These are phyloP conservation scores for Cyberlindnera sargentensis DNA, from an alignment of 805 yeast species.

Conservation along the genomic window DNA sequence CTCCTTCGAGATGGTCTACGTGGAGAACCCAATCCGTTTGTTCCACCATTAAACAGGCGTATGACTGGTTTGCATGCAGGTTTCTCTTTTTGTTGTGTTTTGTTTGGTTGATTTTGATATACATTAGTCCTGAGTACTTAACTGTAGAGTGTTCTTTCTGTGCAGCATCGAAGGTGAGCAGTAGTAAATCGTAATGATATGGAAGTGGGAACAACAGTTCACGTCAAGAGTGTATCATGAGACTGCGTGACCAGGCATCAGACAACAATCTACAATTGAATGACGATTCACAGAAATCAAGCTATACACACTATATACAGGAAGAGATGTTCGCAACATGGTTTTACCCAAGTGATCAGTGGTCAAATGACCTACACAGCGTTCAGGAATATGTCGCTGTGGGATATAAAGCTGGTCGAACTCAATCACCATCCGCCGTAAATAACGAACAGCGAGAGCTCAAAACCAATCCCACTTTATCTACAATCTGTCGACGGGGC, in stretches of 20 bases:
- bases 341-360: constrained; percentile 98
- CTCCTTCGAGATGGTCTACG: constrained; percentile 81
- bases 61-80: not conserved
- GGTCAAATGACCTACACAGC: constrained; percentile 89
- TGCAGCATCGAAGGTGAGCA: not conserved
- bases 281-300: not conserved
- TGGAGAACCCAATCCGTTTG: constrained; percentile 94
- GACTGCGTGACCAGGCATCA: too few species aligned
- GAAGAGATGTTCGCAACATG: constrained; percentile 88
- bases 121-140: not conserved
- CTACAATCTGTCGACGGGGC: constrained; percentile 99
- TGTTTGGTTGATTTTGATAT: not conserved
- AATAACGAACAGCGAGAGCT: constrained; percentile 34
- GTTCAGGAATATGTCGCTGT: constrained; percentile 99
- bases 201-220: too few species aligned
- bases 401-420: constrained; percentile 33
- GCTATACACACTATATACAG: constrained; percentile 2
- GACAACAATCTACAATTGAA: not conserved
- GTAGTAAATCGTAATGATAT: not conserved
- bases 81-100: not conserved
- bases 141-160: not conserved
- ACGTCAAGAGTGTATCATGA: too few species aligned
- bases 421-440: constrained; percentile 15
- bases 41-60: constrained; percentile 72
- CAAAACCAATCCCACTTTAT: constrained; percentile 58